Evolutionary conservation across 129 eudicot genomes (phyloP).

Genomic region (Helianthus annuus): DNA sequence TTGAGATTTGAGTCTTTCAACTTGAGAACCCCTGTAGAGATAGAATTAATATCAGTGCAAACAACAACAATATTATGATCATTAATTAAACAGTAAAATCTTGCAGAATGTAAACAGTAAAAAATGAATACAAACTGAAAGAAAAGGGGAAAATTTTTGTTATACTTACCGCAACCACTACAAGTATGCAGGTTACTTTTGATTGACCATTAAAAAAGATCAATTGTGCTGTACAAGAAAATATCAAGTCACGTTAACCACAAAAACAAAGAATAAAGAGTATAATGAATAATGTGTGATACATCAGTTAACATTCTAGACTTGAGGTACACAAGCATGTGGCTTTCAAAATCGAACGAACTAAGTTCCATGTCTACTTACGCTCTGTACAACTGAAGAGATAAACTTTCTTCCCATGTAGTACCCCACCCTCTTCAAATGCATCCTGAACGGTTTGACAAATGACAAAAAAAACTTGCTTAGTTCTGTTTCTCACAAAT

Average conservation of each 20-base stretch:
- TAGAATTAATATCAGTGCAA: conserved; percentile 3
- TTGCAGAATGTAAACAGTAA: not conserved
- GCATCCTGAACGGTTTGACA: conserved; percentile 44
- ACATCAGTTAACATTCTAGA: not conserved
- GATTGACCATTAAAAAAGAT: conserved; percentile 55
- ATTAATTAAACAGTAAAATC: not conserved
- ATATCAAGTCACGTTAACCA: not conserved
- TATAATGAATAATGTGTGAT: not conserved
- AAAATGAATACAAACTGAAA: no score
- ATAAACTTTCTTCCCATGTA: conserved; percentile 74
- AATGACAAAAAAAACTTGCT: conserved; percentile 4
- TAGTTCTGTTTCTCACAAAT: not conserved
- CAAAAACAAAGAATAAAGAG: conserved; percentile 1
- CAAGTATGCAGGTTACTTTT: conserved; percentile 71
- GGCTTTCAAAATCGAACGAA: not conserved
- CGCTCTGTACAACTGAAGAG: conserved; percentile 92
- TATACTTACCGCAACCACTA: conserved; percentile 81
- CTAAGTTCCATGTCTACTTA: conserved; percentile 40
- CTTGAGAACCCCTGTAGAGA: conserved; percentile 56
- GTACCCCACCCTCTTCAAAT: conserved; percentile 76
- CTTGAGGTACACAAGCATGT: not conserved
- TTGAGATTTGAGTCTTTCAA: conserved; percentile 76
- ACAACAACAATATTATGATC: not conserved
- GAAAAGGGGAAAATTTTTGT: not conserved
- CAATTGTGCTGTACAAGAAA: conserved; percentile 78